Base-by-base conservation (phyloP, 1,139 yeast genomes). In the Yamadazyma jaroonii region DNA sequence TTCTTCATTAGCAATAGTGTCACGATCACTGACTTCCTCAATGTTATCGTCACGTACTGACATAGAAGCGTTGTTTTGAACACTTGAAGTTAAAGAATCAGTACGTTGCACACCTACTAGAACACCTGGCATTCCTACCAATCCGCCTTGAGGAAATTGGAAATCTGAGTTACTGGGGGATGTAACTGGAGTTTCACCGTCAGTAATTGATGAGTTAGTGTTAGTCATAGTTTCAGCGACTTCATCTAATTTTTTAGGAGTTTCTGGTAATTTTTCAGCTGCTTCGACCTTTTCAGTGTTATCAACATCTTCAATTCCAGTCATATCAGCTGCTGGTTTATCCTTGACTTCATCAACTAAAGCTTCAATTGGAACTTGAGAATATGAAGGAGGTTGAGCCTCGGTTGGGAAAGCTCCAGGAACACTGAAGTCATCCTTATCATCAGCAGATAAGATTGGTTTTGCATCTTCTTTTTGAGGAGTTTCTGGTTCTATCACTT, bases 21-120 rank as follows among this genome's bases (percentile, higher is more conserved):
- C 82, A 25, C 81, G 76, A 37, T 77, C 78, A 37, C 85, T 78
- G 6, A 74, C 67, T 41, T 81, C 86, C 32, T 77, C 77, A 35
- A 71, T 64, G 43, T 71, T 70, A 50, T 84, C 95, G 44, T 84
- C 92, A 42, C 95, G 79, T 8, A 85, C 95, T 17, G 96, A 86
- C 59, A 81, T 77, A 0, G 97, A 90, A 2, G 97, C 89, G 56
- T 90, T 89, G 61, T 89, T 89, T 52, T 86, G 94, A 13, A 89
- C 95, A 39, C 96, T 86, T 0, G 96, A 88, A 0, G 96, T 84
- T 36, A 85, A 77, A 0, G 96, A 86, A 45, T 83, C 89, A 2
- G 95, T 85, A 47, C 77, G 59, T 50, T 67, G 75, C 6, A 71
- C 73, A 3, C 74, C 74, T 17, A 65, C 68, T 36, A 68, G 57